phyloP scores from a whole-genome alignment of 495 filamentous ascomycete species.

The Copromyces sp. region DNA sequence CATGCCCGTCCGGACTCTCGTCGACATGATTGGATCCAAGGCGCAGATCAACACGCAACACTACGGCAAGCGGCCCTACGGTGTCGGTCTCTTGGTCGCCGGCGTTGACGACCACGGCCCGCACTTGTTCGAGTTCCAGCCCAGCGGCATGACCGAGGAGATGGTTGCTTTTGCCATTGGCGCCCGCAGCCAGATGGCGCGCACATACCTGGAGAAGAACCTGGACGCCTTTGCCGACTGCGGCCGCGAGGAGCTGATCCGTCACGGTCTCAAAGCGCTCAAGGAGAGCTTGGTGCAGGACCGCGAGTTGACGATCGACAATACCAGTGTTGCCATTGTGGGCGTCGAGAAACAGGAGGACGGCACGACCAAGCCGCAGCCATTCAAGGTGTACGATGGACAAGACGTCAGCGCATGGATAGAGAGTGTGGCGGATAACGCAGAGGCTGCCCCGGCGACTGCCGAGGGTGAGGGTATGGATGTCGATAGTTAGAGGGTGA shows the following conservation, averaged over 20 bases:
- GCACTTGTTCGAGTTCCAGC: slow-evolving; percentile 98
- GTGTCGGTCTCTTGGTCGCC: slow-evolving; percentile 85
- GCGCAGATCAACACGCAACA: slow-evolving; percentile 97
- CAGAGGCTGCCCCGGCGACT: slow-evolving; percentile 38
- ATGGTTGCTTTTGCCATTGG: slow-evolving; percentile 94
- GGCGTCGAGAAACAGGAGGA: slow-evolving; percentile 43
- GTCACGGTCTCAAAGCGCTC: slow-evolving; percentile 79
- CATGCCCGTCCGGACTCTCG: slow-evolving; percentile 78
- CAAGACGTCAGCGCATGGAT: slow-evolving; percentile 71
- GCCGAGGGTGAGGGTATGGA: slow-evolving; percentile 61
- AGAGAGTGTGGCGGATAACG: slow-evolving; percentile 53
- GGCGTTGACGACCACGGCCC: slow-evolving; percentile 89
- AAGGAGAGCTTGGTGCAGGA: slow-evolving; percentile 96
- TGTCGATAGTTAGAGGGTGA: slow-evolving; percentile 47
- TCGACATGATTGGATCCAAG: slow-evolving; percentile 84
- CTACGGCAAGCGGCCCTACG: slow-evolving; percentile 93
- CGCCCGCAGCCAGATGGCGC: slow-evolving; percentile 89
- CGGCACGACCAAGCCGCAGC: slow-evolving; percentile 50
- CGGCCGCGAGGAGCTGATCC: slow-evolving; percentile 73
- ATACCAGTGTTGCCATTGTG: slow-evolving; percentile 82
- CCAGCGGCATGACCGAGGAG: slow-evolving; percentile 89
- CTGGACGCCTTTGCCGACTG: slow-evolving; percentile 67
- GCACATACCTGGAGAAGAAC: slow-evolving; percentile 91
- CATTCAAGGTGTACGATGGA: slow-evolving; percentile 88
- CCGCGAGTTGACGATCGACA: slow-evolving; percentile 92